Percentiles rank a stretch among this genome's conserved stretches.
phyloP scores from a whole-genome alignment of 768 basidiomycete genomes.

The Xerocomus potaroensis region DNA sequence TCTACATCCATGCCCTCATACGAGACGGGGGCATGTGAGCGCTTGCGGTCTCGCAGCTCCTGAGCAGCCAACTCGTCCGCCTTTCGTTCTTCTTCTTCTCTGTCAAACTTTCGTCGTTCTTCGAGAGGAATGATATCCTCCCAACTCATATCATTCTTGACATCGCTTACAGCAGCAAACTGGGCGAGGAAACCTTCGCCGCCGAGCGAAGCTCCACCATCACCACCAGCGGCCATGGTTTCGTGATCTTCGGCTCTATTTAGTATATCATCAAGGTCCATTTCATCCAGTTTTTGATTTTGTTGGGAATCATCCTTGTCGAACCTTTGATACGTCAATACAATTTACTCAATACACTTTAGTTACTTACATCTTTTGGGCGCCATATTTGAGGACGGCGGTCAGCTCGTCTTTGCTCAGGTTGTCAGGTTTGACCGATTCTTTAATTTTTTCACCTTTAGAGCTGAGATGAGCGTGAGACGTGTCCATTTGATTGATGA shows the following conservation, averaged over 20 bases:
- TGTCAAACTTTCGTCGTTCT: slow-evolving; percentile 79
- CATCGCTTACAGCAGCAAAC: slow-evolving; percentile 94
- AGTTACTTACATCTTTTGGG: slow-evolving; percentile 82
- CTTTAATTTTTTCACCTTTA: slow-evolving; percentile 62
- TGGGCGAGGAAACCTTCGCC: slow-evolving; percentile 95
- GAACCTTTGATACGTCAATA: slow-evolving; percentile 54
- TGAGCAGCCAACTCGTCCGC: slow-evolving; percentile 67
- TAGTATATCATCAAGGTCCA: slow-evolving; percentile 98
- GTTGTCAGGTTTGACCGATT: slow-evolving; percentile 71
- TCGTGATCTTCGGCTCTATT: slow-evolving; percentile 97
- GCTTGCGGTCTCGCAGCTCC: slow-evolving; percentile 72
- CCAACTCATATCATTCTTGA: slow-evolving; percentile 99
- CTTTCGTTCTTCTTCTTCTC: slow-evolving; percentile 72
- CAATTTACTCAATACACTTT: slow-evolving; percentile 3
- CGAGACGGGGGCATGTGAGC: slow-evolving; percentile 79
- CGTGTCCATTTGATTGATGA: slow-evolving; percentile 99
- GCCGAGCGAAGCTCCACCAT: slow-evolving; percentile 91
- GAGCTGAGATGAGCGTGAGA: slow-evolving; percentile 93
- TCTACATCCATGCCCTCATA: slow-evolving; percentile 95
- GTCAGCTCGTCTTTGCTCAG: slow-evolving; percentile 95
- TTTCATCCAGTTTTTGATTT: slow-evolving; percentile 94
- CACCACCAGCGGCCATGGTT: slow-evolving; percentile 76
- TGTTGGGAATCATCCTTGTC: slow-evolving; percentile 94
- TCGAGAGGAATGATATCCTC: slow-evolving; percentile 98
- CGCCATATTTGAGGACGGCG: slow-evolving; percentile 97